phyloP scores from a whole-genome alignment of 371 early-diverging fungal genomes.

The Rhizopus arrhizus region DNA sequence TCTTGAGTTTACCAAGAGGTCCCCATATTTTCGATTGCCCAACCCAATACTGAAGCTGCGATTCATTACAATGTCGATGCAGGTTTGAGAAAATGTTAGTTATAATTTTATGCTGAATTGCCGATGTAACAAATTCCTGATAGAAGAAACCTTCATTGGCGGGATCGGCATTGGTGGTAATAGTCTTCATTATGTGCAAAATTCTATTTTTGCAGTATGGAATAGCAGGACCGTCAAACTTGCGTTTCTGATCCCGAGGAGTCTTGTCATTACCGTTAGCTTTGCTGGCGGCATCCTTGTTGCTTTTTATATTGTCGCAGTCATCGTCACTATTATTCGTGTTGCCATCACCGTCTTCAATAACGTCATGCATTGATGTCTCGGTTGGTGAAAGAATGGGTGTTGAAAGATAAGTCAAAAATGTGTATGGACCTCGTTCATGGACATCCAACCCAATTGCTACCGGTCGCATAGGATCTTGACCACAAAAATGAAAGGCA shows the following conservation, averaged over 20 bases:
- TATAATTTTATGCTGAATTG: slow-evolving; percentile 7
- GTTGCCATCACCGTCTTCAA: slow-evolving; percentile 7
- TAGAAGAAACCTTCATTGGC: too few relatives aligned
- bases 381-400: slow-evolving; percentile 8
- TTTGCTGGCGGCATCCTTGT: slow-evolving; percentile 5
- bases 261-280: slow-evolving; percentile 8
- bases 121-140: too few relatives aligned
- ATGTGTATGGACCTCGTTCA: slow-evolving; percentile 4
- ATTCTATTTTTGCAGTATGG: slow-evolving; percentile 13
- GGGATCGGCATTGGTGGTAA: slow-evolving; percentile 6
- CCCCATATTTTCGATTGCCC: slow-evolving; percentile 12
- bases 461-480: too few relatives aligned
- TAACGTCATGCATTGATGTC: slow-evolving; percentile 6
- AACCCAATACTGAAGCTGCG: slow-evolving; percentile 11
- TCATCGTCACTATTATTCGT: slow-evolving; percentile 1
- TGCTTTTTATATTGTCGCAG: slow-evolving; percentile 6
- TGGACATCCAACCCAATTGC: too few relatives aligned
- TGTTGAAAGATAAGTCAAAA: slow-evolving; percentile 4
- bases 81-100: slow-evolving; percentile 3
- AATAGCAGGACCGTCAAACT: slow-evolving; percentile 3
- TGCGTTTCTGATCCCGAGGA: slow-evolving; percentile 10
- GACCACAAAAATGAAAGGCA: too few relatives aligned
- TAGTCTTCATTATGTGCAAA: slow-evolving; percentile 15
- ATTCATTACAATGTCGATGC: slow-evolving; percentile 9
- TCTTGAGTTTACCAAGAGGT: slow-evolving; percentile 5